Evolutionary conservation across 495 filamentous ascomycete species (phyloP), one percentile per base, ranked within the genome.

Genomic region (Penicillium argentinense): DNA sequence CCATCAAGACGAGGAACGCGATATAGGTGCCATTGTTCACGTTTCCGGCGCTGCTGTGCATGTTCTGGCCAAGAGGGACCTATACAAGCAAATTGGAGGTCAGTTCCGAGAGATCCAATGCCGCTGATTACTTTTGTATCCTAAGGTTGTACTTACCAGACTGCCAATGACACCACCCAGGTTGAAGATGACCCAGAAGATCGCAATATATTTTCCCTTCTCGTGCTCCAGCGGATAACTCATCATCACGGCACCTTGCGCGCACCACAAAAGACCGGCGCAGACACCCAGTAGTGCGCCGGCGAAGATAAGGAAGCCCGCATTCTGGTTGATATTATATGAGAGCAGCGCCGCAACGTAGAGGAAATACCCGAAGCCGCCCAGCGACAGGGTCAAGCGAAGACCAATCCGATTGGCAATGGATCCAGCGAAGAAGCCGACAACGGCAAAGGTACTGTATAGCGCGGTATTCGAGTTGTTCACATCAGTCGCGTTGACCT

Each of bases 101-200:
- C 3, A 34, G 13, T 18, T 34, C 3, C 12, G 28, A n/a, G 12
- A n/a, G 4, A n/a, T 30, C 3, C n/a, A n/a, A 12, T 30, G 28
- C 5, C 9, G 3, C 28, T 30, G 9, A 7, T 30, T n/a, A 13
- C 5, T 12, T 30, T 5, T 28, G 21, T 14, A 27, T 40, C 16
- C 4, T 4, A 9, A 8, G 3, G 25, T 13, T 21, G 19, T 9
- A 51, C 75, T 62, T 69, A 85, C 84, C 71, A 96, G 74, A 48
- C 84, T 83, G 22, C 92, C 92, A 72, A 96, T 89, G 44, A 96
- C 91, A 57, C 83, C 91, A 50, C 92, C 91, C 24, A 90, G 64
- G 66, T 97, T 97, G 77, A 96, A 97, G 56, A 97, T 96, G 43
- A 88, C 81, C 91, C 91, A 97, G 68, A 97, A 96, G 64, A 83